Evolutionary conservation across 495 filamentous ascomycete species (phyloP).

Genomic region (Achaetomiella virescens): DNA sequence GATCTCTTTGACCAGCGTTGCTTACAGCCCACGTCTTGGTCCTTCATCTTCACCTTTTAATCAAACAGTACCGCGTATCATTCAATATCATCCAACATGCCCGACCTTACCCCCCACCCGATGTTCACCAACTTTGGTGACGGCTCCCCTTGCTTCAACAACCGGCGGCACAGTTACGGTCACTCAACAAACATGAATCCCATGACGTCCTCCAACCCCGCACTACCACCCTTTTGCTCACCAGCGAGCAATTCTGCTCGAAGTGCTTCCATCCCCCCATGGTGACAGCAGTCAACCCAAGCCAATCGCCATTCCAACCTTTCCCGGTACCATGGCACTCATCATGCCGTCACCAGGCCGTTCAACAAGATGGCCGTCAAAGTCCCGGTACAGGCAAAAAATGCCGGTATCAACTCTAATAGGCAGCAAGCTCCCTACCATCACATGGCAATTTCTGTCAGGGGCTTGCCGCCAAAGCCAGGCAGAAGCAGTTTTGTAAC

Average conservation of each 20-base stretch:
- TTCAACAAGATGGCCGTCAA: too few relatives aligned
- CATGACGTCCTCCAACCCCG: background rate
- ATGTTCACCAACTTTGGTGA: slow-evolving; percentile 4
- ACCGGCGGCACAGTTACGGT: background rate
- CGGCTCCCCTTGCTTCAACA: background rate
- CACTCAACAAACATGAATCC: background rate
- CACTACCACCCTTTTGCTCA: background rate
- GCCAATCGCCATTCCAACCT: too few relatives aligned
- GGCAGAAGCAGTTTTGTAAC: too few relatives aligned
- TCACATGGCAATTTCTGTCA: too few relatives aligned
- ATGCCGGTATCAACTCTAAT: too few relatives aligned
- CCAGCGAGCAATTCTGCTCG: background rate
- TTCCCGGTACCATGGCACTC: background rate
- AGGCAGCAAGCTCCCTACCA: too few relatives aligned
- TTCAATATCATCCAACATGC: background rate
- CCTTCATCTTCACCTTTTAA: background rate
- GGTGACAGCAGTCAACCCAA: background rate
- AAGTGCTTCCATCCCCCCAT: background rate
- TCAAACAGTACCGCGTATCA: background rate
- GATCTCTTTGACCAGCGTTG: too few relatives aligned
- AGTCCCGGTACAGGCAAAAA: too few relatives aligned
- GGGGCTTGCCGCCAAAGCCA: too few relatives aligned
- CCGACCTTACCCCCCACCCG: background rate
- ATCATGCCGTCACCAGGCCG: background rate
- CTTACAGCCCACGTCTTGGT: too few relatives aligned